phyloP scores from a whole-genome alignment of 2,329 filamentous ascomycete species.

The Fusarium sp. region DNA sequence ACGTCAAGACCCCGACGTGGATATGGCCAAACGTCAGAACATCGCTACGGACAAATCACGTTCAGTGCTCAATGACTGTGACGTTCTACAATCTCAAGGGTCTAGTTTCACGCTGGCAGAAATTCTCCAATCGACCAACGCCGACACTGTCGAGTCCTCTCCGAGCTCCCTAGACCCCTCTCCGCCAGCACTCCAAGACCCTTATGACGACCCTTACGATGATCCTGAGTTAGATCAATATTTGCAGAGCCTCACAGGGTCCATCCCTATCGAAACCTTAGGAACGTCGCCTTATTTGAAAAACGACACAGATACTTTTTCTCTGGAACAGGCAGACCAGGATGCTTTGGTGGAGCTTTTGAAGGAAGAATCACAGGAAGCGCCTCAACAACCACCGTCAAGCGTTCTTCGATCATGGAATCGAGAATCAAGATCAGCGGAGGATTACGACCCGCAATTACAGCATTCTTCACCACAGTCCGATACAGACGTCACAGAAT shows the following conservation, averaged over 20 bases:
- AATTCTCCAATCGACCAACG: conserved; percentile 23
- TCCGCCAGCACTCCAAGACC: conserved; percentile 6
- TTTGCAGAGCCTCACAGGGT: conserved; percentile 20
- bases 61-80: conserved; percentile 2
- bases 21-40: conserved; percentile 34
- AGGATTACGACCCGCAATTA: conserved; percentile 56
- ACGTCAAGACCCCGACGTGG: conserved; percentile 17
- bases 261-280: neutral
- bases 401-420: conserved; percentile 55
- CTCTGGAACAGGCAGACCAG: conserved; percentile 32
- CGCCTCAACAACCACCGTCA: conserved; percentile 45
- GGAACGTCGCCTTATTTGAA: neutral
- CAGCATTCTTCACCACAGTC: conserved; percentile 54
- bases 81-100: conserved; percentile 20
- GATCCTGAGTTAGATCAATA: conserved; percentile 39
- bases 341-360: conserved; percentile 36
- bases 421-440: conserved; percentile 53
- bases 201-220: conserved; percentile 30
- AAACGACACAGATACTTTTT: conserved; percentile 7
- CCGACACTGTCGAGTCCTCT: conserved; percentile 10
- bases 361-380: conserved; percentile 13
- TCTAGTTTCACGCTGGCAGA: conserved; percentile 19
- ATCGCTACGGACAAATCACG: conserved; percentile 25
- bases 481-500: conserved; percentile 2
- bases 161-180: conserved; percentile 12